Percentiles rank a stretch among this genome's conserved stretches.
These are phyloP conservation scores for Hypoxylon subgilvum DNA, from an alignment of 495 filamentous ascomycete genomes.

Conservation along the genomic window DNA sequence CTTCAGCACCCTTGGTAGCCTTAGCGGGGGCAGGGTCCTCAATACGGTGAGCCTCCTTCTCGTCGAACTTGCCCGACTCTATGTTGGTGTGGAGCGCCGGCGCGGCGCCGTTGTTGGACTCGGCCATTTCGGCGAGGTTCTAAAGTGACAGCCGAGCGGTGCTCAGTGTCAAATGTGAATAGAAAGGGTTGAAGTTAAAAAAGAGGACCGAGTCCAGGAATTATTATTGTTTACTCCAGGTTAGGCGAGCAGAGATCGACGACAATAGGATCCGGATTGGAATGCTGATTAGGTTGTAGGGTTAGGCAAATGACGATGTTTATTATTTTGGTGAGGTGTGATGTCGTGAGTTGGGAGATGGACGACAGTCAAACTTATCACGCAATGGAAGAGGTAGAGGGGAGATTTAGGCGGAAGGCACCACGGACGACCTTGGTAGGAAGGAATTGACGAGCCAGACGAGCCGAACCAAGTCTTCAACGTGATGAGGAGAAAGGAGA, in stretches of 20 bases:
- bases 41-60: constrained; percentile 53
- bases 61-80: constrained; percentile 62
- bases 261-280: constrained; percentile 33
- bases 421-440: constrained; percentile 43
- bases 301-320: constrained; percentile 33
- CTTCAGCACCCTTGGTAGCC: constrained; percentile 50
- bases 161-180: constrained; percentile 23
- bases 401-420: constrained; percentile 42
- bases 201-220: constrained; percentile 21
- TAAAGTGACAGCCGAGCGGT: constrained; percentile 30
- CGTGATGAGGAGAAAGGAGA: constrained; percentile 42
- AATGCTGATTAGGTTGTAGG: constrained; percentile 34
- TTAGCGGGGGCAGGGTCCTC: constrained; percentile 36
- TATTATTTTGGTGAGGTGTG: constrained; percentile 26
- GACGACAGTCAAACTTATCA: constrained; percentile 35
- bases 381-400: constrained; percentile 28
- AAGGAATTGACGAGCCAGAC: constrained; percentile 42
- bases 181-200: constrained; percentile 7
- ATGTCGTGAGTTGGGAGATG: constrained; percentile 29
- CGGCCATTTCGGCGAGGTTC: constrained; percentile 53
- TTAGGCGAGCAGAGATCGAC: constrained; percentile 35
- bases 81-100: constrained; percentile 61
- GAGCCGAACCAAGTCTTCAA: constrained; percentile 44
- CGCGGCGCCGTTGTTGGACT: constrained; percentile 51
- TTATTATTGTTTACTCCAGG: constrained; percentile 31